Evolutionary conservation across 345 rosid genomes (phyloP).

Genomic region (Murraya paniculata): DNA sequence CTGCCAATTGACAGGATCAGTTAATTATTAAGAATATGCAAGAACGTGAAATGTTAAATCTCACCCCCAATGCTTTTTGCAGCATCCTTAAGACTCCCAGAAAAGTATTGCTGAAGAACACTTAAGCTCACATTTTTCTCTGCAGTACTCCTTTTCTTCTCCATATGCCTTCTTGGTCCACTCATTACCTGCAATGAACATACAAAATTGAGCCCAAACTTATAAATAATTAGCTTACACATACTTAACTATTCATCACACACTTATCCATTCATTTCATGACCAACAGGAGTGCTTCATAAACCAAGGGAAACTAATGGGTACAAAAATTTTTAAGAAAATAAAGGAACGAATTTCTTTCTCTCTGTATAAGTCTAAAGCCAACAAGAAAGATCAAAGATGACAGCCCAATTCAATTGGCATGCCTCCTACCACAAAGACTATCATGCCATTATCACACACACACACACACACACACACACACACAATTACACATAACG

Average conservation of each 20-base stretch:
- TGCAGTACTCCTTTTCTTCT: slow-evolving; percentile 69
- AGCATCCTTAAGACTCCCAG: slow-evolving; percentile 94
- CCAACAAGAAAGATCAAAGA: not conserved
- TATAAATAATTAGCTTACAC: not conserved
- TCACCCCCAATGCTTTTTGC: slow-evolving; percentile 94
- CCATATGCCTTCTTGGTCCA: slow-evolving; percentile 41
- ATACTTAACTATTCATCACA: too few relatives aligned
- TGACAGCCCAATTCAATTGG: not conserved
- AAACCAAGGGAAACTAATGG: not conserved
- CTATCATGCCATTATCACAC: not conserved
- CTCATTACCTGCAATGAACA: slow-evolving; percentile 34
- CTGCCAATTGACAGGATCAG: not conserved
- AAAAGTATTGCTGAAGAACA: slow-evolving; percentile 84
- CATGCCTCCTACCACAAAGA: not conserved
- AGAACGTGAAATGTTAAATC: slow-evolving; percentile 17
- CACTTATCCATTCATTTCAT: not conserved
- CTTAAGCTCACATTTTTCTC: slow-evolving; percentile 88
- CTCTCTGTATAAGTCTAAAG: not conserved
- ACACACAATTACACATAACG: not conserved
- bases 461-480: not conserved
- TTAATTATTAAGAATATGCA: not conserved
- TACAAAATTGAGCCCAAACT: not conserved
- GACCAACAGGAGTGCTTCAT: not conserved
- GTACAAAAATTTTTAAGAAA: too few relatives aligned
- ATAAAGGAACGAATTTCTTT: not conserved